A percentile compares a stretch with the other conserved stretches of the same genome.
These are phyloP conservation scores for Avena insularis DNA, from an alignment of 176 grass and related monocot genomes.

Conservation along the genomic window DNA sequence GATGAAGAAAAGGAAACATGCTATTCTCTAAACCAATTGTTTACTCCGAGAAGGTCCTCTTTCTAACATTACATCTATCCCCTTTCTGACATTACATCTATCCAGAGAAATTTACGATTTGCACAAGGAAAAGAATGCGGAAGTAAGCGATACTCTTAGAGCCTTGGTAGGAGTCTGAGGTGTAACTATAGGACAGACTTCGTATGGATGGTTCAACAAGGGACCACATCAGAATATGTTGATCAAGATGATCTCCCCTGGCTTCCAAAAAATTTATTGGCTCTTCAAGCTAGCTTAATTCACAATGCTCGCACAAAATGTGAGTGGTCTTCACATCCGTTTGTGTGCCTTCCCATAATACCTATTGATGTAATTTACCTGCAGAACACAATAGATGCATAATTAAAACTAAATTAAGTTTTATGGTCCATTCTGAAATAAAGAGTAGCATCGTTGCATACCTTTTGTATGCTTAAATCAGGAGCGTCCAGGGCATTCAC, in stretches of 20 bases:
- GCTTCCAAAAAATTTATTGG: constrained; percentile 9
- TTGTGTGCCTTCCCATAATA: constrained; percentile 74
- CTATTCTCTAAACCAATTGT: constrained; percentile 14
- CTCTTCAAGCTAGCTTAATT: constrained; percentile 25
- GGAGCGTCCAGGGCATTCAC: constrained; percentile 67
- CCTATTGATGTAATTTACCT: constrained; percentile 71
- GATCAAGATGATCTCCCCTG: neutral
- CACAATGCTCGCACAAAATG: neutral
- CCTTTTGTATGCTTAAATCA: constrained; percentile 74
- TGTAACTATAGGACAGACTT: constrained; percentile 27
- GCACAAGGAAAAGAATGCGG: constrained; percentile 14
- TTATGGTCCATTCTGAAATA: neutral
- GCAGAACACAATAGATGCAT: constrained; percentile 35
- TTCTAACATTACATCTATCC: constrained; percentile 33
- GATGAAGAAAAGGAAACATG: neutral
- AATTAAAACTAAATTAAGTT: neutral
- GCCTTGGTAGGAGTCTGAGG: neutral
- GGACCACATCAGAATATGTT: constrained; percentile 1
- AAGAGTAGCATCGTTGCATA: constrained; percentile 20
- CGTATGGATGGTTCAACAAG: neutral
- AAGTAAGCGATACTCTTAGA: neutral
- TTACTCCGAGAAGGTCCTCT: constrained; percentile 15
- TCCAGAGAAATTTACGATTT: neutral
- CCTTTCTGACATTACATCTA: too few species aligned
- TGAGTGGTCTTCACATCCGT: constrained; percentile 45